Conservation (phyloP, 805 yeast species). For the Candida patagonica region DNA sequence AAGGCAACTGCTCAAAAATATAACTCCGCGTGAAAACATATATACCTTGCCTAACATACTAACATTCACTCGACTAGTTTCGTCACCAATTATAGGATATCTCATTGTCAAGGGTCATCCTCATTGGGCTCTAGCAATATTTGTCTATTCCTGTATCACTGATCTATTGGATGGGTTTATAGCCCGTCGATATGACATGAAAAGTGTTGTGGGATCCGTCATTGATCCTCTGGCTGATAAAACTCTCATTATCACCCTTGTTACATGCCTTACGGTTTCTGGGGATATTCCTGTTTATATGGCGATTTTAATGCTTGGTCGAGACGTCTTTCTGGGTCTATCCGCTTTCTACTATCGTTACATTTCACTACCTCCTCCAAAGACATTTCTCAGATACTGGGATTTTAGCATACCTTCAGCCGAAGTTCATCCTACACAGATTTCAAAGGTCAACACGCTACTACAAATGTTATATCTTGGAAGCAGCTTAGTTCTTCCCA, state of each 20-base stretch:
- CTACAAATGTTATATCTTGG: constrained; percentile 89
- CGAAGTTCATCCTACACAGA: constrained; percentile 75
- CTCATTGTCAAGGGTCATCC: constrained; percentile 57
- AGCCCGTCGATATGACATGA: constrained; percentile 71
- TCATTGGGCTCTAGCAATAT: constrained; percentile 57
- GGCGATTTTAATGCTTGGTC: constrained; percentile 62
- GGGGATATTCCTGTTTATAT: constrained; percentile 55
- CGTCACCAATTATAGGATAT: constrained; percentile 82
- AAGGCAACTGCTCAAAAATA: neutral
- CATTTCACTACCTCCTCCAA: constrained; percentile 64
- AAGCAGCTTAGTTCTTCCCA: constrained; percentile 47
- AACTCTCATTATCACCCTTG: constrained; percentile 75
- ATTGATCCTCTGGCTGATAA: constrained; percentile 96
- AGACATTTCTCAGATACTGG: constrained; percentile 60
- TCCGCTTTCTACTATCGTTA: constrained; percentile 69
- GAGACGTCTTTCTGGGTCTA: constrained; percentile 66
- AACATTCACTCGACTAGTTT: constrained; percentile 68
- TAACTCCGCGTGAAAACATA: constrained; percentile 37
- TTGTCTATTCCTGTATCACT: constrained; percentile 79
- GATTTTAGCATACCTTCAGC: constrained; percentile 76
- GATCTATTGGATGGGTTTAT: constrained; percentile 88
- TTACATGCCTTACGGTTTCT: constrained; percentile 62
- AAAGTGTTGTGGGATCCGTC: constrained; percentile 79
- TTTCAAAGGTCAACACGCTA: constrained; percentile 84
- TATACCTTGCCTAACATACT: constrained; percentile 82